These are phyloP conservation scores for Earliella scabrosa DNA, from an alignment of 1,284 basidiomycete species.

Conservation along the genomic window DNA sequence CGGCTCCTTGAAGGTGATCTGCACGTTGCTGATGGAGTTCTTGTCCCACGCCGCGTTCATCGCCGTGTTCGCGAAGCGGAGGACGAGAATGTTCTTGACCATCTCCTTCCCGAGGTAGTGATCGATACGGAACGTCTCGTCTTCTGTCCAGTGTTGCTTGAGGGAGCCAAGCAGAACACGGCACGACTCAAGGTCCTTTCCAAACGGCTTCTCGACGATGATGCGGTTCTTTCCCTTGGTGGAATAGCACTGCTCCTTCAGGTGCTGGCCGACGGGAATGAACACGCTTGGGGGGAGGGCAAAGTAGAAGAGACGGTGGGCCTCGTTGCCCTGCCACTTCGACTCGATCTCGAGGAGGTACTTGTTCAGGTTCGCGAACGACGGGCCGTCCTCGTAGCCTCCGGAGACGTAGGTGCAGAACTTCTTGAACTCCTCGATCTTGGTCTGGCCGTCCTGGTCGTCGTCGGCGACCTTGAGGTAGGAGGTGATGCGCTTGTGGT, in stretches of 20 bases:
- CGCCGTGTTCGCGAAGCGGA: constrained; percentile 93
- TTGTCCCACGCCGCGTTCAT: constrained; percentile 91
- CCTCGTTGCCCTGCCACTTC: constrained; percentile 62
- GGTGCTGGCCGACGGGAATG: constrained; percentile 82
- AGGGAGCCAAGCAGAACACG: constrained; percentile 78
- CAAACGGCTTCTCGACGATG: constrained; percentile 97
- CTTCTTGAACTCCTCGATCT: constrained; percentile 83
- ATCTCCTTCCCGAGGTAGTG: constrained; percentile 99
- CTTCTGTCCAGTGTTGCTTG: constrained; percentile 90
- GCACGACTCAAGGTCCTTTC: constrained; percentile 90
- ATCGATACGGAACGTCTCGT: constrained; percentile 97
- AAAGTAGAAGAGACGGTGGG: constrained; percentile 90
- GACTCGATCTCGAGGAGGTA: constrained; percentile 82
- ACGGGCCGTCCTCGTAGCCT: constrained; percentile 82
- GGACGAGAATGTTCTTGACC: constrained; percentile 95
- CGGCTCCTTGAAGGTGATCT: constrained; percentile 98
- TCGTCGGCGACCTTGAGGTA: constrained; percentile 84
- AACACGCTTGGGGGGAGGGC: constrained; percentile 95
- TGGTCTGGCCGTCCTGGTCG: constrained; percentile 56
- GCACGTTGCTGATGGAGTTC: constrained; percentile 92
- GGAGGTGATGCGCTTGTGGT: constrained; percentile 80
- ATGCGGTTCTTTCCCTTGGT: constrained; percentile 81
- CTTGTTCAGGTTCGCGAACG: constrained; percentile 79
- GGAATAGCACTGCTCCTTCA: constrained; percentile 84
- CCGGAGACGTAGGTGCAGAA: constrained; percentile 85